Evolutionary conservation across 2,329 filamentous ascomycete species (phyloP).

Genomic region (Pseudogymnoascus pannorum): DNA sequence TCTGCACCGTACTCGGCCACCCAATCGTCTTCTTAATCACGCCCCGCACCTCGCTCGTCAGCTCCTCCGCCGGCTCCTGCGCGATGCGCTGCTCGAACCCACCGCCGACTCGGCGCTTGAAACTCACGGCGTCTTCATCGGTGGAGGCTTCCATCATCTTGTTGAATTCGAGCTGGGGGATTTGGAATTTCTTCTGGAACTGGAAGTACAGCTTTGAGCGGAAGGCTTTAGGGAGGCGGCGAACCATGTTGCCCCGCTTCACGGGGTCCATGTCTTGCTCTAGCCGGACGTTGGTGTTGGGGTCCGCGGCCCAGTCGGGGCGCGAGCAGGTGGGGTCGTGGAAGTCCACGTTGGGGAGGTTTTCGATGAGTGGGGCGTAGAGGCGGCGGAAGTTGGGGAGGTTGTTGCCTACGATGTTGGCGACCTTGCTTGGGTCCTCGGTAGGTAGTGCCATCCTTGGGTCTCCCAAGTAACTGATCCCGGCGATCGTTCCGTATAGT

Average conservation of each 20-base stretch:
- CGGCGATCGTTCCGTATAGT: conserved; percentile 84
- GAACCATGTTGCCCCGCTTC: conserved; percentile 92
- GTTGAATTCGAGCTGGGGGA: conserved; percentile 76
- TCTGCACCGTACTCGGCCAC: conserved; percentile 89
- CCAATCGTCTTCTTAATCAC: conserved; percentile 82
- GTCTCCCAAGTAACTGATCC: conserved; percentile 90
- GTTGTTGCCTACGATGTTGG: conserved; percentile 90
- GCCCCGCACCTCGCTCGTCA: conserved; percentile 63
- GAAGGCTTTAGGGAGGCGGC: conserved; percentile 80
- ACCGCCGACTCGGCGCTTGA: conserved; percentile 70
- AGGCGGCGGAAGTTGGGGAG: conserved; percentile 84
- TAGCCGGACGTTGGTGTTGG: conserved; percentile 58
- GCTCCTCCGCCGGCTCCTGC: conserved; percentile 54
- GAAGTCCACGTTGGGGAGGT: conserved; percentile 81
- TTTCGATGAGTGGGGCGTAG: conserved; percentile 83
- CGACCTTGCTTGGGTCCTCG: conserved; percentile 86
- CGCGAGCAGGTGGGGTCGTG: conserved; percentile 53
- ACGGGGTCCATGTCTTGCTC: conserved; percentile 88
- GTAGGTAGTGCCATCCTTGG: conserved; percentile 89
- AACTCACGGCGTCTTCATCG: conserved; percentile 58
- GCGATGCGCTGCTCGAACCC: conserved; percentile 83
- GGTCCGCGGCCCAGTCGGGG: conserved; percentile 56
- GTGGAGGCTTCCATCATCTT: conserved; percentile 72
- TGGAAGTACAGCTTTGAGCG: conserved; percentile 86
- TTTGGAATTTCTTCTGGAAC: conserved; percentile 84